Evolutionary conservation across 192 early-diverging fungal genomes (phyloP).

Genomic region (Gaertneriomyces sp.): DNA sequence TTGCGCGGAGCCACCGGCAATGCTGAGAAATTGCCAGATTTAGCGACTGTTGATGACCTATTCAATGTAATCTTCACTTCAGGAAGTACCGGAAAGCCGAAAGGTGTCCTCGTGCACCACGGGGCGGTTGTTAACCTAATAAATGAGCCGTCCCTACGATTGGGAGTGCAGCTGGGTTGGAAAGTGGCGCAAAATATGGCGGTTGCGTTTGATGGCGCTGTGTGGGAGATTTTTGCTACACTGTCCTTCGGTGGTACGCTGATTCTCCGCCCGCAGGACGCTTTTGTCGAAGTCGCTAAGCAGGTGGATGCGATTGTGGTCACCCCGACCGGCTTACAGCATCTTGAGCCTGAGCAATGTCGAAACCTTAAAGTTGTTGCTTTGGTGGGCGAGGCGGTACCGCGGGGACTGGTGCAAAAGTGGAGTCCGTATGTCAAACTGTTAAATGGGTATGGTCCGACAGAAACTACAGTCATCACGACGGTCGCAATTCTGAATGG

Average conservation of each 20-base stretch:
- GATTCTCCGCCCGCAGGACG: conserved; percentile 22
- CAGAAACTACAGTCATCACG: conserved; percentile 9
- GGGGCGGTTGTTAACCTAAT: conserved; percentile 1
- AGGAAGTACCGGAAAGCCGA: conserved; percentile 42
- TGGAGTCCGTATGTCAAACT: conserved; percentile 28
- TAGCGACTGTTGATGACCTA: conserved; percentile 8
- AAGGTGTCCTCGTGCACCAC: conserved; percentile 34
- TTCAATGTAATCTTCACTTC: conserved; percentile 39
- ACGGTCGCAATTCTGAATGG: no score
- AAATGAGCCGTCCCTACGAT: no score
- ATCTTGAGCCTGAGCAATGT: conserved; percentile 27
- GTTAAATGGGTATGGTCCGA: conserved; percentile 19
- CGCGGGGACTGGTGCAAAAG: conserved; percentile 17
- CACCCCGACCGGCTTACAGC: conserved; percentile 30
- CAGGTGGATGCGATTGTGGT: conserved; percentile 18
- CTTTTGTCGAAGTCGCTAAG: conserved; percentile 5
- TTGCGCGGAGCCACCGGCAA: no score
- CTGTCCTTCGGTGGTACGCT: conserved; percentile 18
- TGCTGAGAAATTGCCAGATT: background rate
- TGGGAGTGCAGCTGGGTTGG: background rate
- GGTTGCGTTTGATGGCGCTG: conserved; percentile 32
- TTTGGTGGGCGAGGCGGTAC: conserved; percentile 21
- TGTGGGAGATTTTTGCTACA: conserved; percentile 28
- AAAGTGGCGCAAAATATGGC: conserved; percentile 19
- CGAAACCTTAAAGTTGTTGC: conserved; percentile 31